A percentile compares a stretch with the other conserved stretches of the same genome.
phyloP scores from a whole-genome alignment of 2,329 filamentous ascomycete species.

The Lojkania enalia region DNA sequence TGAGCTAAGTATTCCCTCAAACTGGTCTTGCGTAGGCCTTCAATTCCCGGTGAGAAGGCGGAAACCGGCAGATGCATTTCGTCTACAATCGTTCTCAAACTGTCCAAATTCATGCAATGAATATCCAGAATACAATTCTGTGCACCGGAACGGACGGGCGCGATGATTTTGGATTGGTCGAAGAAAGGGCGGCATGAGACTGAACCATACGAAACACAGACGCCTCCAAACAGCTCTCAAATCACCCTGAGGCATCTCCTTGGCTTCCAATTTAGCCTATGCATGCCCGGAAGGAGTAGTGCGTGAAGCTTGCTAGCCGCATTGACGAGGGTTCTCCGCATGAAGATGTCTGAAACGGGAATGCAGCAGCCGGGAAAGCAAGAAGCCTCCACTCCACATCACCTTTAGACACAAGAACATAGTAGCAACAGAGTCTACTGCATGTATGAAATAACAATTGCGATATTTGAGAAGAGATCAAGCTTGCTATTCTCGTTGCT shows the following conservation, averaged over 20 bases:
- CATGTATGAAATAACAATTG: no score
- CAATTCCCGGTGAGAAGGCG: slow-evolving; percentile 1
- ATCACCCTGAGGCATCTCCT: slow-evolving; percentile 2
- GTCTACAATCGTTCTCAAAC: not conserved
- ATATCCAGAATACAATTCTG: not conserved
- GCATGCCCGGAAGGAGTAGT: slow-evolving; percentile 2
- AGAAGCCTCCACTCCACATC: no score
- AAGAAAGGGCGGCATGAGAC: slow-evolving; percentile 4
- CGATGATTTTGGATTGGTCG: no score
- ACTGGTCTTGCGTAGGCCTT: not conserved
- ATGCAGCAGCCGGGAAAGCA: not conserved
- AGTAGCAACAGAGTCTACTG: no score
- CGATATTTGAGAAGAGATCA: no score
- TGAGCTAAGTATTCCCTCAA: slow-evolving; percentile 7
- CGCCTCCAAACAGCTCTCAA: slow-evolving; percentile 4
- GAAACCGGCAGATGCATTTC: slow-evolving; percentile 5
- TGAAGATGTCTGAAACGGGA: slow-evolving; percentile 17
- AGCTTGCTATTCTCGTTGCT: no score
- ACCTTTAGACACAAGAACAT: no score
- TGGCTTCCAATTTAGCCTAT: slow-evolving; percentile 10
- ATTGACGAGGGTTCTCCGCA: slow-evolving; percentile 11
- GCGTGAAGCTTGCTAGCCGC: slow-evolving; percentile 10
- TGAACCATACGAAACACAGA: slow-evolving; percentile 10
- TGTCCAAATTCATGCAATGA: not conserved
- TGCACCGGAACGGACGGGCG: not conserved